Conservation (phyloP, 2,329 filamentous ascomycete genomes). For the Emergomyces orientalis region DNA sequence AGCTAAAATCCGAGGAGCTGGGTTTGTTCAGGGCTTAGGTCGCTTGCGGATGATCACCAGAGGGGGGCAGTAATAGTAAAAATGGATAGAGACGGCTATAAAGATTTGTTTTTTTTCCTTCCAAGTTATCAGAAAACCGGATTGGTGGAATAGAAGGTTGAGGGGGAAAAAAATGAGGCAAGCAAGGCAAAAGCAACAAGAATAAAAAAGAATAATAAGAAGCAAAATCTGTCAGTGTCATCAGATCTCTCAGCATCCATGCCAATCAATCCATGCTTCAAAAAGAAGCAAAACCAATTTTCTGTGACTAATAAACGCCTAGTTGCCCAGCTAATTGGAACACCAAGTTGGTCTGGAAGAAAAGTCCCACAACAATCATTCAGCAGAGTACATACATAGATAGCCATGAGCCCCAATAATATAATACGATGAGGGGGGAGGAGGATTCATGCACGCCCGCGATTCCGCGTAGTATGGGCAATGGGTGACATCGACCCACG, state of each 20-base stretch:
- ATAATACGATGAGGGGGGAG: background rate
- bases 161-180: background rate
- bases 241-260: background rate
- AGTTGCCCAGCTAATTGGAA: background rate
- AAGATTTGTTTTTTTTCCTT: background rate
- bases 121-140: background rate
- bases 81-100: background rate
- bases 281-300: background rate
- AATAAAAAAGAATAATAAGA: too few relatives aligned
- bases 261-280: conserved; percentile 1
- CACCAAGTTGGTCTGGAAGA: background rate
- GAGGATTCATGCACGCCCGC: background rate
- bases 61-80: background rate
- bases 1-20: conserved; percentile 2
- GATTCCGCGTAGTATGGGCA: background rate
- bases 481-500: background rate
- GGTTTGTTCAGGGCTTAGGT: background rate
- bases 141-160: background rate
- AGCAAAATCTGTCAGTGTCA: too few relatives aligned
- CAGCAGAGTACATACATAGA: background rate
- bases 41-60: background rate
- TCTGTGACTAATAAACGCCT: too few relatives aligned
- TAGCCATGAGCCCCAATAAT: too few relatives aligned
- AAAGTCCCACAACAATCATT: background rate
- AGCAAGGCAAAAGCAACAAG: background rate